Conservation (phyloP, 805 yeast genomes). For the Starmera caribaea region DNA sequence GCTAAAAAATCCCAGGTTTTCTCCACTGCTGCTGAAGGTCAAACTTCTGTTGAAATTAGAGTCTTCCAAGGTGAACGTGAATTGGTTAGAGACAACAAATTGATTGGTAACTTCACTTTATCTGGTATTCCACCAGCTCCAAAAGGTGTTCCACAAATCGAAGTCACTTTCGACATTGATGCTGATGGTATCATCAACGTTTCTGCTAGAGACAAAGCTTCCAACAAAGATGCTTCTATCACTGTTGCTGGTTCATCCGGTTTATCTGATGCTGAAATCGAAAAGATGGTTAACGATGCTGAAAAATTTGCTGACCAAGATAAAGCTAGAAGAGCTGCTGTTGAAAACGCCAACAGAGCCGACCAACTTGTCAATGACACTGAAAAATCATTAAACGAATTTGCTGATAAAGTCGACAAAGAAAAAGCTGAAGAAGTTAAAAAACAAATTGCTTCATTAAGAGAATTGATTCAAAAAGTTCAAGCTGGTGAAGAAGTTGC, state of each 20-base stretch:
- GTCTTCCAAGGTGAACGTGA: slow-evolving; percentile 80
- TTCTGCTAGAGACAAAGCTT: slow-evolving; percentile 73
- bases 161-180: slow-evolving; percentile 69
- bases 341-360: slow-evolving; percentile 78
- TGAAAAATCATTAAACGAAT: slow-evolving; percentile 74
- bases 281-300: slow-evolving; percentile 53
- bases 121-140: slow-evolving; percentile 69
- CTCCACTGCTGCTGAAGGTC: slow-evolving; percentile 79
- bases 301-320: slow-evolving; percentile 49
- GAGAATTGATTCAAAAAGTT: slow-evolving; percentile 67
- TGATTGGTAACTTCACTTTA: slow-evolving; percentile 68
- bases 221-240: slow-evolving; percentile 70
- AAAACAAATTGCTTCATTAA: slow-evolving; percentile 36
- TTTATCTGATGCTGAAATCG: slow-evolving; percentile 52
- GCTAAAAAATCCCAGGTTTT: slow-evolving; percentile 63
- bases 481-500: slow-evolving; percentile 52
- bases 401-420: slow-evolving; percentile 54
- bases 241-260: slow-evolving; percentile 55
- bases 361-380: slow-evolving; percentile 78
- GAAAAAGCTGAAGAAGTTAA: slow-evolving; percentile 40
- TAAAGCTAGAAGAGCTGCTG: slow-evolving; percentile 44
- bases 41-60: slow-evolving; percentile 72
- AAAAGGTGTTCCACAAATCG: slow-evolving; percentile 74
- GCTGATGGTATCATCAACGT: slow-evolving; percentile 81
- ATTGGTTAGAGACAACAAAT: slow-evolving; percentile 66